phyloP scores from a whole-genome alignment of 108 stramenopile species.

The Cyclotella baltica region DNA sequence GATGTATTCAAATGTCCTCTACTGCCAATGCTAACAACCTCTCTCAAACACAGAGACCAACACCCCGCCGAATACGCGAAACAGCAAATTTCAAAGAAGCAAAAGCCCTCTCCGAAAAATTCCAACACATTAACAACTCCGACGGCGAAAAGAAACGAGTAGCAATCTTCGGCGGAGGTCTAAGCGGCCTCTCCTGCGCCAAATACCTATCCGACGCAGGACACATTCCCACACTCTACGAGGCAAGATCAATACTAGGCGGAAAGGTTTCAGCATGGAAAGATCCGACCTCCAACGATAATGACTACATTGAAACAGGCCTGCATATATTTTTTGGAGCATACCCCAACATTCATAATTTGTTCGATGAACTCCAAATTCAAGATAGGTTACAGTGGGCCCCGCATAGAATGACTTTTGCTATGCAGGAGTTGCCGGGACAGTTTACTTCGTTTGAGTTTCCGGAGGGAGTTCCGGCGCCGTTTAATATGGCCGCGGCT shows the following conservation, averaged over 20 bases:
- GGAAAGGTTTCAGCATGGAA: conserved; percentile 96
- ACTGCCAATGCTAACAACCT: background rate
- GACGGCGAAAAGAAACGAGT: conserved; percentile 70
- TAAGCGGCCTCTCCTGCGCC: conserved; percentile 92
- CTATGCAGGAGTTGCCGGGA: conserved; percentile 66
- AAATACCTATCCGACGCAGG: conserved; percentile 95
- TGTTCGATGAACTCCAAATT: conserved; percentile 87
- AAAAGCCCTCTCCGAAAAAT: conserved; percentile 23
- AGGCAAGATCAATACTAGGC: conserved; percentile 87
- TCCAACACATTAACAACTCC: background rate
- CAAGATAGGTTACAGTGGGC: conserved; percentile 82
- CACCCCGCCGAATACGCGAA: conserved; percentile 51
- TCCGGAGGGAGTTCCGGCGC: conserved; percentile 67
- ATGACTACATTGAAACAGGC: conserved; percentile 95
- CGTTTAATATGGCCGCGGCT: conserved; percentile 76
- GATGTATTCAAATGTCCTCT: background rate
- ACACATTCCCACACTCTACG: conserved; percentile 87
- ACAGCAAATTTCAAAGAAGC: conserved; percentile 56
- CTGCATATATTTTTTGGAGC: conserved; percentile 98
- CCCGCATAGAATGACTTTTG: conserved; percentile 80
- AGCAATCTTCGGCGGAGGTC: conserved; percentile 92
- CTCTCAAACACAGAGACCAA: conserved; percentile 35
- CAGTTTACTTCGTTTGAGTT: conserved; percentile 81
- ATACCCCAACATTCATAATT: conserved; percentile 96
- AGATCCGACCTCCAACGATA: conserved; percentile 72